phyloP scores from a whole-genome alignment of 2,329 filamentous ascomycete genomes.

The Aureobasidium uvarum region DNA sequence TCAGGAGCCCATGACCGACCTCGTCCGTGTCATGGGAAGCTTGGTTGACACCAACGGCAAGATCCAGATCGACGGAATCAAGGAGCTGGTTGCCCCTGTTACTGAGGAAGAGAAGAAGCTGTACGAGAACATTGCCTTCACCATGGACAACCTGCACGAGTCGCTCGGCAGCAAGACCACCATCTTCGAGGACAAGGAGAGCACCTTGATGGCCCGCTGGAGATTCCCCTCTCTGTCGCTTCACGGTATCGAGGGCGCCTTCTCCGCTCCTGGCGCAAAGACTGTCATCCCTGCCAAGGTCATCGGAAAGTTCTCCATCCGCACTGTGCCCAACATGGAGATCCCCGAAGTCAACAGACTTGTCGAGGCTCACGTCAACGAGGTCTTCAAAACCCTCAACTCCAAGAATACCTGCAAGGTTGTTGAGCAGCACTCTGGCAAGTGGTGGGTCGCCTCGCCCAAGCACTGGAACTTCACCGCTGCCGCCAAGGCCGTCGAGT shows the following conservation, averaged over 20 bases:
- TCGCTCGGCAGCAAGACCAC: slow-evolving; percentile 85
- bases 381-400: slow-evolving; percentile 78
- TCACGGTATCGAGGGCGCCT: slow-evolving; percentile 93
- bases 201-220: slow-evolving; percentile 94
- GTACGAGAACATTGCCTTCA: slow-evolving; percentile 90
- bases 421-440: slow-evolving; percentile 81
- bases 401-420: slow-evolving; percentile 91
- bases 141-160: slow-evolving; percentile 92
- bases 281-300: slow-evolving; percentile 99
- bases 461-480: slow-evolving; percentile 99
- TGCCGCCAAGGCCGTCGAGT: slow-evolving; percentile 91
- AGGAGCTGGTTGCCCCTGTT: slow-evolving; percentile 86
- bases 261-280: slow-evolving; percentile 90
- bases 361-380: slow-evolving; percentile 79
- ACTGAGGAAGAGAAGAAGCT: slow-evolving; percentile 81
- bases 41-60: slow-evolving; percentile 88
- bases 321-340: slow-evolving; percentile 97
- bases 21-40: slow-evolving; percentile 75
- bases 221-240: slow-evolving; percentile 89
- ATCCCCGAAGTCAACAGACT: slow-evolving; percentile 81
- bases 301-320: slow-evolving; percentile 96
- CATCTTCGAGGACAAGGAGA: slow-evolving; percentile 85
- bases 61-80: slow-evolving; percentile 91
- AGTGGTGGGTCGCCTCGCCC: slow-evolving; percentile 98
- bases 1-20: slow-evolving; percentile 97